These are phyloP conservation scores for Agaricus blazei DNA, from an alignment of 768 basidiomycete species.

Conservation along the genomic window DNA sequence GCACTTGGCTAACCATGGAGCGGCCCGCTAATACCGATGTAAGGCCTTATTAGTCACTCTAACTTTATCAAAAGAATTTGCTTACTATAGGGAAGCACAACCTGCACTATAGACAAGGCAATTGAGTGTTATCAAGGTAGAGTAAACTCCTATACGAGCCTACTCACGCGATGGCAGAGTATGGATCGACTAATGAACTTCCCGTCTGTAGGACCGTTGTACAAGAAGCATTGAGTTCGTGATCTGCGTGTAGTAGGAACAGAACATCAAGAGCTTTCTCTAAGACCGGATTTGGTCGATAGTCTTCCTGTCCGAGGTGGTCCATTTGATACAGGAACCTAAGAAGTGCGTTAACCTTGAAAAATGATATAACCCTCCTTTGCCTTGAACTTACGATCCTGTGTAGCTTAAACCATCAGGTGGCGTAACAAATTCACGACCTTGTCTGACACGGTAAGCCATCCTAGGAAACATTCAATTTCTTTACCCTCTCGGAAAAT, in stretches of 20 bases:
- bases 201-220: constrained; percentile 87
- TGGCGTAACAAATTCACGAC: constrained; percentile 81
- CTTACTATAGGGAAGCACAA: constrained; percentile 84
- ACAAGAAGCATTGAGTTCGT: constrained; percentile 83
- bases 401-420: constrained; percentile 81
- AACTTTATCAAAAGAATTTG: constrained; percentile 12
- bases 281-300: constrained; percentile 77
- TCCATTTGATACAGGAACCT: constrained; percentile 93
- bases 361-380: not conserved
- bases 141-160: not conserved
- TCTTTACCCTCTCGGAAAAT: not conserved
- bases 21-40: constrained; percentile 47
- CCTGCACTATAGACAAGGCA: constrained; percentile 51
- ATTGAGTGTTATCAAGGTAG: not conserved
- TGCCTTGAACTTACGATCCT: constrained; percentile 53
- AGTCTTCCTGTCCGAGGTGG: constrained; percentile 66
- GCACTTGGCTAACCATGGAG: constrained; percentile 45
- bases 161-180: constrained; percentile 73
- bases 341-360: not conserved
- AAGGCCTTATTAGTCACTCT: constrained; percentile 1
- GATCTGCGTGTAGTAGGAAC: constrained; percentile 87
- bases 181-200: constrained; percentile 88
- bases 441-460: constrained; percentile 91
- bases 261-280: constrained; percentile 85
- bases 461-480: constrained; percentile 41